Conservation (phyloP, 805 yeast genomes). For the Monosporozyma aerobia region DNA sequence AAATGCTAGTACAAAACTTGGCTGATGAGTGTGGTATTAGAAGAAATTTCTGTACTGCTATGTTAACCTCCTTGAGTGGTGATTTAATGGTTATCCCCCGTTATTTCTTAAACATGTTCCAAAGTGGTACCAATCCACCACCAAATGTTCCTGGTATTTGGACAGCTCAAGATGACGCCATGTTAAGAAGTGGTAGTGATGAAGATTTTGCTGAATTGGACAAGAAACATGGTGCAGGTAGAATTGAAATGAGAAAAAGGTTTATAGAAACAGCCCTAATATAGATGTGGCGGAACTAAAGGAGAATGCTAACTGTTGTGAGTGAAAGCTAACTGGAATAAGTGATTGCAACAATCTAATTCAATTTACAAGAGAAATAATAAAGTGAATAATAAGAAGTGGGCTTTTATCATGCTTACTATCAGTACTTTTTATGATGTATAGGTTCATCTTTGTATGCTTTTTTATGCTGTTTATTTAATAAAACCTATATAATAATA, state of each 20-base stretch:
- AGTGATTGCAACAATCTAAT: too few species aligned
- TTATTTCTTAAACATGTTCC: constrained; percentile 34
- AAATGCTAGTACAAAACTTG: constrained; percentile 33
- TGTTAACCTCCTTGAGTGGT: constrained; percentile 37
- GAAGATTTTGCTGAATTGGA: constrained; percentile 29
- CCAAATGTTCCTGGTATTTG: constrained; percentile 37
- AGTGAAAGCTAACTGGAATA: neutral
- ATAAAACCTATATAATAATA: neutral
- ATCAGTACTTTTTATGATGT: neutral
- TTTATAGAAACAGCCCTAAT: constrained; percentile 19
- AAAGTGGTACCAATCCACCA: constrained; percentile 36
- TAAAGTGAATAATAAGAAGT: neutral
- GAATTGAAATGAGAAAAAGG: constrained; percentile 35
- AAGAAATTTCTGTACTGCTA: constrained; percentile 34
- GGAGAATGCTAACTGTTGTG: neutral
- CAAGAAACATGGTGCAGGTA: constrained; percentile 33
- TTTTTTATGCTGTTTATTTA: neutral
- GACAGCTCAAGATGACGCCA: constrained; percentile 37
- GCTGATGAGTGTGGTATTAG: constrained; percentile 36
- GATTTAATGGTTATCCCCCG: constrained; percentile 36
- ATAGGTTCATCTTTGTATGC: neutral
- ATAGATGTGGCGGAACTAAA: neutral
- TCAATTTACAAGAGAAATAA: neutral
- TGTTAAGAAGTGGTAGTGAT: constrained; percentile 28
- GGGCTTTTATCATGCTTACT: neutral